Evolutionary conservation across 306 rosid genomes (phyloP), one percentile per base, ranked within the genome.

Genomic region (Glycine tomentella): DNA sequence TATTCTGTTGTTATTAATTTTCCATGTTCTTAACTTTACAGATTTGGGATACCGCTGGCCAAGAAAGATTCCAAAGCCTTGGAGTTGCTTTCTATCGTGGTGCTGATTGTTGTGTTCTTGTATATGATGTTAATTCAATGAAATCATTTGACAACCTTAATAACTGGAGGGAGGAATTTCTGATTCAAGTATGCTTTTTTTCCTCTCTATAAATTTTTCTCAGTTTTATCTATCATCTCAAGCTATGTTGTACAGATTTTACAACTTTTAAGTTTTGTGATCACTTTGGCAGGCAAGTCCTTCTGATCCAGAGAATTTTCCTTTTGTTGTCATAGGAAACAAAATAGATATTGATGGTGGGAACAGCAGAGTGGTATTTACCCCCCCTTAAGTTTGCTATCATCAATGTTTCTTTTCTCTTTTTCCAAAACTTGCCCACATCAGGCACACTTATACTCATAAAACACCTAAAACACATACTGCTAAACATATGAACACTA

Each of bases 11-110:
- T 56, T 68, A 63, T 25, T 25, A 25, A 25, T 25, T 25, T 25
- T 25, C 31, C 31, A 25, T 25, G 31, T 25, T 25, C 31, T 25
- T 25, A 72, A 77, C 71, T 40, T 58, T 64, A 34, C 87, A 96
- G 99, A 96, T 96, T 74, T 96, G 99, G 99, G 99, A 96, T 89
- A 96, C 99, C 20, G 99, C 99, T 82, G 99, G 99, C 76, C 99
- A 96, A 87, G 99, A 96, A 82, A 90, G 99, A 81, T 96, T 96
- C 77, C 99, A 96, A 84, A 96, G 98, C 88, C 94, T 96, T 20
- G 99, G 99, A 66, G 99, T 96, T 85, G 99, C 99, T 85, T 96
- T 96, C 85, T 96, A 96, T 62, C 92, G 99, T 69, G 99, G 99
- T 75, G 99, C 99, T 76, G 99, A 96, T 90, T 96, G 99, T 84